Evolutionary conservation across 495 filamentous ascomycete species (phyloP).

Genomic region (Neurospora sp.): DNA sequence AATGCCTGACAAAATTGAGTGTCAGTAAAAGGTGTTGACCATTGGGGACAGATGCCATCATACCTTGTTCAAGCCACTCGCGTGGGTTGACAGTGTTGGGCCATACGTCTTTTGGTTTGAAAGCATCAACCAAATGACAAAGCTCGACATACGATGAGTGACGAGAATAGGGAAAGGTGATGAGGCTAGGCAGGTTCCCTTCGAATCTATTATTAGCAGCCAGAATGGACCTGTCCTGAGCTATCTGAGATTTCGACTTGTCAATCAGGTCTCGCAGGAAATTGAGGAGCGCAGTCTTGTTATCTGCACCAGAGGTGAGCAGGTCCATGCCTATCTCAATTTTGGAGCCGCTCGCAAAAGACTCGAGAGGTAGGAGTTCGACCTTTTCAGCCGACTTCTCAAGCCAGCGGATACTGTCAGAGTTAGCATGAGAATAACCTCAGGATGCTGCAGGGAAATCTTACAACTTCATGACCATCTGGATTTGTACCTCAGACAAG

Average conservation of each 20-base stretch:
- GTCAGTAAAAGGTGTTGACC: neutral
- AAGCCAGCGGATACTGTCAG: constrained; percentile 10
- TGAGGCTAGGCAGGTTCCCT: constrained; percentile 28
- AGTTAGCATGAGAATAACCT: neutral
- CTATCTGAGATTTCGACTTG: constrained; percentile 12
- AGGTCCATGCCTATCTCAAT: constrained; percentile 24
- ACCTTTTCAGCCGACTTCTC: constrained; percentile 14
- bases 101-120: constrained; percentile 67
- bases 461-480: constrained; percentile 39
- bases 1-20: constrained; percentile 25
- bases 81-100: constrained; percentile 68
- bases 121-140: constrained; percentile 54
- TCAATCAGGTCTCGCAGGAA: constrained; percentile 23
- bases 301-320: constrained; percentile 9
- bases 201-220: neutral
- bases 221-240: neutral
- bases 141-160: constrained; percentile 83
- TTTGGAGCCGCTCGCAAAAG: constrained; percentile 18
- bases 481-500: constrained; percentile 33
- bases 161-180: constrained; percentile 75
- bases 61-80: constrained; percentile 47
- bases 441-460: constrained; percentile 1
- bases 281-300: constrained; percentile 14
- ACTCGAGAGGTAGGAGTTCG: constrained; percentile 13
- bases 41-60: neutral